phyloP scores from a whole-genome alignment of 2,329 filamentous ascomycete genomes.

The Colletotrichum sp. region DNA sequence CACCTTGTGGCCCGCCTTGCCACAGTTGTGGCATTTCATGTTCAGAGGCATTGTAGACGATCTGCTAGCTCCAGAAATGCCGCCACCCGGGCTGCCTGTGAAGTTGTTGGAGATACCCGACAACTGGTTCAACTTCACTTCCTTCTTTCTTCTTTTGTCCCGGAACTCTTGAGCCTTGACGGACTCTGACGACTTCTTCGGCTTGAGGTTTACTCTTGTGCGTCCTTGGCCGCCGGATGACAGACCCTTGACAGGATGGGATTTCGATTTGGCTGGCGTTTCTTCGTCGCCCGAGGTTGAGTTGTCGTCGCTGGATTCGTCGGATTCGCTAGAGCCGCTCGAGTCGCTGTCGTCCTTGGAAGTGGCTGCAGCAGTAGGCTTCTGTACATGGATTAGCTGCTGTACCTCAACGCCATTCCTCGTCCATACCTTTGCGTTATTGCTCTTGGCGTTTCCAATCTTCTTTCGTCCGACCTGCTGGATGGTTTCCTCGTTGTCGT shows the following conservation, averaged over 20 bases:
- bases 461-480: conserved; percentile 39
- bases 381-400: conserved; percentile 22
- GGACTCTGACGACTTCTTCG: conserved; percentile 44
- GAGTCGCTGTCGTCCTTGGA: conserved; percentile 27
- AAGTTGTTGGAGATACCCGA: conserved; percentile 59
- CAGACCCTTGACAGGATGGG: conserved; percentile 25
- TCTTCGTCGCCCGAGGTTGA: neutral
- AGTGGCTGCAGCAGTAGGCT: conserved; percentile 14
- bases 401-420: neutral
- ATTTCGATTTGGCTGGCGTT: conserved; percentile 12
- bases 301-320: conserved; percentile 9
- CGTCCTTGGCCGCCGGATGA: conserved; percentile 10
- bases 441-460: conserved; percentile 33
- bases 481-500: conserved; percentile 38
- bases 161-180: conserved; percentile 56
- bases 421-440: conserved; percentile 30
- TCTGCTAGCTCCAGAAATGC: conserved; percentile 17
- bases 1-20: conserved; percentile 64
- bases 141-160: conserved; percentile 66
- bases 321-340: conserved; percentile 25
- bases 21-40: conserved; percentile 65
- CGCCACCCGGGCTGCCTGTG: neutral
- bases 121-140: conserved; percentile 68
- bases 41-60: conserved; percentile 32
- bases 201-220: conserved; percentile 7